Evolutionary conservation across 2,329 filamentous ascomycete genomes (phyloP).

Genomic region (Xylariaceae sp.): DNA sequence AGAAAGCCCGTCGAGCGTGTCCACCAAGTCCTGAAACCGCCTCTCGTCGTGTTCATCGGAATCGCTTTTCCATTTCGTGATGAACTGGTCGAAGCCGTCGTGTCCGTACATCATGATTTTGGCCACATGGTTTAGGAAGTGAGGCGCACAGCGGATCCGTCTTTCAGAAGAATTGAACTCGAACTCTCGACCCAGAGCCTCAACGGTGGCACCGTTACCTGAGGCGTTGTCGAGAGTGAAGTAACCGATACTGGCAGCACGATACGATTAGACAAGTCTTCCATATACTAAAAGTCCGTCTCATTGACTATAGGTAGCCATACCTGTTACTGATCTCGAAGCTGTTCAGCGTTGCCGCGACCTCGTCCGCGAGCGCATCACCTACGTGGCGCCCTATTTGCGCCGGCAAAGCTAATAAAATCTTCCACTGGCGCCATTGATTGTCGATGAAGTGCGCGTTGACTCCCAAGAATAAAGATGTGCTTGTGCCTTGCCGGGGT

Average conservation of each 20-base stretch:
- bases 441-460: neutral
- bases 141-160: neutral
- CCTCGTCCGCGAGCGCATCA: neutral
- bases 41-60: neutral
- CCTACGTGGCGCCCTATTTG: neutral
- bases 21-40: neutral
- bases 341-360: neutral
- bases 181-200: neutral
- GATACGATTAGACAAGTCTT: neutral
- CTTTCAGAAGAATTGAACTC: neutral
- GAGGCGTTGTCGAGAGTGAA: neutral
- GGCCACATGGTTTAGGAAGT: neutral
- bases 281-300: too few relatives aligned
- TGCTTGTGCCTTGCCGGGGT: neutral
- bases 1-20: neutral
- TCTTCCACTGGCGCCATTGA: neutral
- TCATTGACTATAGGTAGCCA: neutral
- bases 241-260: neutral
- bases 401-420: neutral
- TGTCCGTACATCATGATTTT: neutral
- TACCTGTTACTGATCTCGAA: neutral
- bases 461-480: neutral
- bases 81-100: neutral
- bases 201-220: neutral
- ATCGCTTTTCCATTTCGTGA: neutral